Percentiles rank a stretch among this genome's conserved stretches.
These are phyloP conservation scores for Rhinocladiella similis DNA, from an alignment of 2,329 filamentous ascomycete species.

Conservation along the genomic window DNA sequence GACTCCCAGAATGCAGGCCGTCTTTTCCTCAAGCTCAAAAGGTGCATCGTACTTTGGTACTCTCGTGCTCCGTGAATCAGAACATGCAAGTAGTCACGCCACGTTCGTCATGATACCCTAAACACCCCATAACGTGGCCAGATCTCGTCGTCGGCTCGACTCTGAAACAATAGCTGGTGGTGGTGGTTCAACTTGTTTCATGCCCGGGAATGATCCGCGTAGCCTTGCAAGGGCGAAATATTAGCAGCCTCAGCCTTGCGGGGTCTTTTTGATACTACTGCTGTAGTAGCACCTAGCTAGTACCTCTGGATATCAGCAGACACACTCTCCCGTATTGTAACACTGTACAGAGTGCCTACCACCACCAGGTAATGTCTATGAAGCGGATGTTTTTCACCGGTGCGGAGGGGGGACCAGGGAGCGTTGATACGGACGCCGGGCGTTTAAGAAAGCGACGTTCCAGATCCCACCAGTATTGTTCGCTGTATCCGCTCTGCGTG, in stretches of 20 bases:
- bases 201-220: neutral
- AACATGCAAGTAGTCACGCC: too few relatives aligned
- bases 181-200: neutral
- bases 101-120: too few relatives aligned
- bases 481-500: neutral
- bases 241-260: neutral
- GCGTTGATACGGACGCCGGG: too few relatives aligned
- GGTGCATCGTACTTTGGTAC: too few relatives aligned
- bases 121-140: neutral
- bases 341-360: neutral
- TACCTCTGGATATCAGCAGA: neutral
- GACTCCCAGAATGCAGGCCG: too few relatives aligned
- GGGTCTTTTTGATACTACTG: neutral
- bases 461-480: neutral
- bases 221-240: neutral
- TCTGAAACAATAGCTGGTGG: neutral
- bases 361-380: neutral
- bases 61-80: too few relatives aligned
- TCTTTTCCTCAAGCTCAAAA: too few relatives aligned
- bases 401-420: too few relatives aligned
- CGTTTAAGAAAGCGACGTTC: neutral
- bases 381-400: neutral
- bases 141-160: neutral
- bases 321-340: too few relatives aligned
- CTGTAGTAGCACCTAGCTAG: too few relatives aligned